A percentile compares a stretch with the other conserved stretches of the same genome.
Conservation (phyloP, 805 yeast genomes). For the Candida easanensis region DNA sequence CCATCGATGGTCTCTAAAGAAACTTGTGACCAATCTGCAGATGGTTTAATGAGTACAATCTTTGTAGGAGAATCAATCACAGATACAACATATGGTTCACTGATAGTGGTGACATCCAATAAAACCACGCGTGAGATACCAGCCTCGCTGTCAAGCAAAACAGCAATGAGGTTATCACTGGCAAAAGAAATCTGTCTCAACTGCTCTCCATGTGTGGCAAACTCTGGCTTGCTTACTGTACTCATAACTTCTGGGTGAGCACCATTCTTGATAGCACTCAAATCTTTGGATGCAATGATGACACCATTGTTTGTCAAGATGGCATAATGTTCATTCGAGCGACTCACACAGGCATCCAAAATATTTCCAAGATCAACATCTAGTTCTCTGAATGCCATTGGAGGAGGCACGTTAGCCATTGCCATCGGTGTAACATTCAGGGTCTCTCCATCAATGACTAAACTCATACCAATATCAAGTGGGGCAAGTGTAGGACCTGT, state of each 20-base stretch:
- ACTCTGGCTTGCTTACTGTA: slow-evolving; percentile 27
- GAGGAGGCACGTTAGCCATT: slow-evolving; percentile 92
- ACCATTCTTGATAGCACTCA: slow-evolving; percentile 43
- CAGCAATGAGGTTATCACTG: slow-evolving; percentile 49
- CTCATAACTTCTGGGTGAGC: slow-evolving; percentile 40
- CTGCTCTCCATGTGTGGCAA: slow-evolving; percentile 41
- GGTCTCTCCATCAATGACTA: slow-evolving; percentile 75
- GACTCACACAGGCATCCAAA: slow-evolving; percentile 61
- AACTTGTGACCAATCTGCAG: slow-evolving; percentile 48
- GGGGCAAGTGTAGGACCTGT: slow-evolving; percentile 72
- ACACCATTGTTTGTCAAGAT: slow-evolving; percentile 48
- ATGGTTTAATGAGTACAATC: slow-evolving; percentile 53
- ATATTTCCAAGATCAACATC: slow-evolving; percentile 51
- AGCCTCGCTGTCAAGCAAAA: slow-evolving; percentile 51
- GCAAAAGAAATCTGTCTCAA: slow-evolving; percentile 65
- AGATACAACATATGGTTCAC: slow-evolving; percentile 39
- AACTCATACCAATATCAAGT: slow-evolving; percentile 70
- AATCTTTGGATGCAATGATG: slow-evolving; percentile 45
- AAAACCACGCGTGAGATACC: slow-evolving; percentile 48
- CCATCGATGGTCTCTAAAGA: slow-evolving; percentile 67
- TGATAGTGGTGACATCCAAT: slow-evolving; percentile 43
- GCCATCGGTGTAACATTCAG: slow-evolving; percentile 79
- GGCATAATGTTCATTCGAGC: slow-evolving; percentile 57
- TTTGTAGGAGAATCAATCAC: slow-evolving; percentile 46
- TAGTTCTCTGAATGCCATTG: slow-evolving; percentile 72